Conservation (phyloP, 306 rosid genomes). For the Prunus kanzakura region DNA sequence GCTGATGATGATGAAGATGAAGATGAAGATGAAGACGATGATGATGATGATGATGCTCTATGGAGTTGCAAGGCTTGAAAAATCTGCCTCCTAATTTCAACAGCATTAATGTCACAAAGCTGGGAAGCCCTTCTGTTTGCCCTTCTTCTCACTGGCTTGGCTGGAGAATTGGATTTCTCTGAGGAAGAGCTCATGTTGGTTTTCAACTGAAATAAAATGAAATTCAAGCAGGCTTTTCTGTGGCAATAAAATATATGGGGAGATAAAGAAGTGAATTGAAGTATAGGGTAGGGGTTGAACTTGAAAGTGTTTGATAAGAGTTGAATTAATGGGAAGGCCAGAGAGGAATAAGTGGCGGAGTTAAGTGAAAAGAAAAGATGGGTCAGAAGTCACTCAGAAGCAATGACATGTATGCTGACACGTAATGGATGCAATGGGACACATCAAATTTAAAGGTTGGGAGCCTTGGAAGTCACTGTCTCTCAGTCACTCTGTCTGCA, state of each 20-base stretch:
- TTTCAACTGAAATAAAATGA: not conserved
- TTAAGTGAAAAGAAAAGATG: constrained; percentile 15
- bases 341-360: too few relatives aligned
- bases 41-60: constrained; percentile 23
- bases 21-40: not conserved
- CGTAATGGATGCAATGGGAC: constrained; percentile 42
- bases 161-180: not conserved
- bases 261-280: not conserved
- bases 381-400: constrained; percentile 19
- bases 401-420: constrained; percentile 36
- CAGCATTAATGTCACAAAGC: constrained; percentile 16
- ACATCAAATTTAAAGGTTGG: constrained; percentile 30
- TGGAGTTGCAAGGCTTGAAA: constrained; percentile 32
- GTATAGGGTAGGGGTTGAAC: not conserved
- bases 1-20: not conserved
- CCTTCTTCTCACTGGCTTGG: constrained; percentile 25
- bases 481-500: not conserved
- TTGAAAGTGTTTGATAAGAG: constrained; percentile 3
- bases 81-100: constrained; percentile 35
- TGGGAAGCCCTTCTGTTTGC: constrained; percentile 15
- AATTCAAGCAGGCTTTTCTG: too few relatives aligned
- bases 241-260: too few relatives aligned
- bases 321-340: not conserved
- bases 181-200: constrained; percentile 4
- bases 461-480: not conserved